These are phyloP conservation scores for Tetrapisispora iriomotensis DNA, from an alignment of 805 yeast species.

Conservation along the genomic window DNA sequence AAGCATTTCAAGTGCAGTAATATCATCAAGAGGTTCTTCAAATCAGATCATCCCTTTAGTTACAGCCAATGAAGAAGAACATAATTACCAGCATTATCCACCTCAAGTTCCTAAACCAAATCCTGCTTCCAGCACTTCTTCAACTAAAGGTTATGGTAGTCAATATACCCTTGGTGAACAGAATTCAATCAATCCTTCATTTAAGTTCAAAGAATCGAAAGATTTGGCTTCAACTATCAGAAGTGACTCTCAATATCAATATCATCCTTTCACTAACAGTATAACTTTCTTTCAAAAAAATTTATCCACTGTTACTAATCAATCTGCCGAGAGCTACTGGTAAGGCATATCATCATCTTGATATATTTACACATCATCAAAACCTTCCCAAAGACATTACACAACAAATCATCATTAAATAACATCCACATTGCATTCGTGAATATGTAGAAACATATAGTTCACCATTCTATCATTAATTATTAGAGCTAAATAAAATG, in stretches of 20 bases:
- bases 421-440: too few species aligned
- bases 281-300: constrained; percentile 12
- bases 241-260: background rate
- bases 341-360: background rate
- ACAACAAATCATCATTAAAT: too few species aligned
- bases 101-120: constrained; percentile 2
- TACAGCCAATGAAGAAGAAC: background rate
- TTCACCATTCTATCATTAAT: too few species aligned
- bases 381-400: too few species aligned
- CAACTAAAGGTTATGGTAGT: background rate
- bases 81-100: constrained; percentile 3
- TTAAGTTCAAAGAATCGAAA: background rate
- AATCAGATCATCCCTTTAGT: constrained; percentile 1
- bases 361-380: background rate
- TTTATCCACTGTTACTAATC: constrained; percentile 15
- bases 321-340: constrained; percentile 7
- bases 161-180: background rate
- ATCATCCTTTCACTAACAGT: constrained; percentile 4
- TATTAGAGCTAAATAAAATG: too few species aligned
- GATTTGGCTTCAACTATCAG: background rate
- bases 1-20: background rate
- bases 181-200: background rate
- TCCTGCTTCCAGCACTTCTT: background rate
- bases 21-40: too few species aligned
- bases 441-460: too few species aligned